phyloP scores from a whole-genome alignment of 805 yeast genomes.

The Ogataea corticis region DNA sequence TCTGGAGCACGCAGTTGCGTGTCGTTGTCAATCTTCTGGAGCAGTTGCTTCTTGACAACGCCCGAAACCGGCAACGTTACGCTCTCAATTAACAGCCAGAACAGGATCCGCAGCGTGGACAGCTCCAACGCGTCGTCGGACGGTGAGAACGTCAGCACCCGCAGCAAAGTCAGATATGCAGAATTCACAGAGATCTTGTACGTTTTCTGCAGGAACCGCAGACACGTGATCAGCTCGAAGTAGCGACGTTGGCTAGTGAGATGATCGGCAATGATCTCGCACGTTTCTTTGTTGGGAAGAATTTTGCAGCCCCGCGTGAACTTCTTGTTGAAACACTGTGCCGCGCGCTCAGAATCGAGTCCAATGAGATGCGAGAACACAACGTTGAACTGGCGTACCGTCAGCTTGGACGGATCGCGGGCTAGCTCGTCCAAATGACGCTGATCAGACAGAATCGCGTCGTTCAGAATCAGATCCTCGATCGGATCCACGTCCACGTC shows the following conservation, averaged over 20 bases:
- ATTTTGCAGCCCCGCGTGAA: not conserved
- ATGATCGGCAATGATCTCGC: slow-evolving; percentile 6
- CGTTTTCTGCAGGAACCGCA: slow-evolving; percentile 5
- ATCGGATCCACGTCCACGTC: slow-evolving; percentile 5
- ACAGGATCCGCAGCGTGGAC: slow-evolving; percentile 2
- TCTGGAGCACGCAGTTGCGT: not conserved
- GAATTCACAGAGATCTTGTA: slow-evolving; percentile 3
- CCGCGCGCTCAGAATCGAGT: slow-evolving; percentile 3
- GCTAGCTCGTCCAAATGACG: slow-evolving; percentile 2
- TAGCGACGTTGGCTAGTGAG: slow-evolving; percentile 5
- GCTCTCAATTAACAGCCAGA: not conserved
- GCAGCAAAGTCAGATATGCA: slow-evolving; percentile 1
- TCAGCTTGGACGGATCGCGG: not conserved
- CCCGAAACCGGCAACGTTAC: not conserved
- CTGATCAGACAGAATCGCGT: slow-evolving; percentile 2
- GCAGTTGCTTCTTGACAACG: not conserved
- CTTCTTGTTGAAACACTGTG: slow-evolving; percentile 9
- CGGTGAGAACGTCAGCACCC: not conserved
- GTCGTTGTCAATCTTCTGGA: not conserved
- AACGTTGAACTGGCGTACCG: slow-evolving; percentile 3
- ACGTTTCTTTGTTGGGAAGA: slow-evolving; percentile 7
- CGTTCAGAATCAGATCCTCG: slow-evolving; percentile 5
- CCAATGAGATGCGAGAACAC: slow-evolving; percentile 11
- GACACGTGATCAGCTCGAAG: slow-evolving; percentile 6
- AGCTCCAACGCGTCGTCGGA: not conserved